A percentile compares a stretch with the other conserved stretches of the same genome.
Conservation (phyloP, 2,329 filamentous ascomycete genomes). For the Colletotrichum viniferum region DNA sequence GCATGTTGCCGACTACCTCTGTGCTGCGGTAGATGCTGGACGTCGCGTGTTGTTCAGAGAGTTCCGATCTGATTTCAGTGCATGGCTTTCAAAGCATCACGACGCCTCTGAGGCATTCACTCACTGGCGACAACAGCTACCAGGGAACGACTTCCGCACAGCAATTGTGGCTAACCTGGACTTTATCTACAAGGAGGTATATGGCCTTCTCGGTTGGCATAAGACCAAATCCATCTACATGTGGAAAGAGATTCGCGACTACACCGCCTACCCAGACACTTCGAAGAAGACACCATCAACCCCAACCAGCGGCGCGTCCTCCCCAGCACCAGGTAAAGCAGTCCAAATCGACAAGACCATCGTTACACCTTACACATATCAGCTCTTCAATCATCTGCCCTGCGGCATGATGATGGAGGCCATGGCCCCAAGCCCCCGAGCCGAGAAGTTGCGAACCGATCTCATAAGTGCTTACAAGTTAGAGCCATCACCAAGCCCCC, state of each 20-base stretch:
- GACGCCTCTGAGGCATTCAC: conserved; percentile 42
- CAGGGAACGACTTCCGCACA: conserved; percentile 64
- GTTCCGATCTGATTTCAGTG: conserved; percentile 62
- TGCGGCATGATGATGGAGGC: conserved; percentile 58
- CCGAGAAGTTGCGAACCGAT: conserved; percentile 30
- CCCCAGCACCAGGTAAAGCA: background rate
- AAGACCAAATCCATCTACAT: conserved; percentile 44
- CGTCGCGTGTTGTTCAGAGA: conserved; percentile 52
- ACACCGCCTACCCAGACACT: conserved; percentile 32
- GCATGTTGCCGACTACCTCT: conserved; percentile 72
- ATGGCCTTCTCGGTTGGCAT: conserved; percentile 46
- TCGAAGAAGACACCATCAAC: conserved; percentile 22
- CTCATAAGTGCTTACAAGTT: conserved; percentile 32
- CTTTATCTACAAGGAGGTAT: conserved; percentile 70
- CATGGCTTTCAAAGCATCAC: conserved; percentile 59
- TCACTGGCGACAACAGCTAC: conserved; percentile 58
- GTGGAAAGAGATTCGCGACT: conserved; percentile 56
- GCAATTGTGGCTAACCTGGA: conserved; percentile 62
- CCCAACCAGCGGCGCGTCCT: background rate
- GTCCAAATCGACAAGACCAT: conserved; percentile 51
- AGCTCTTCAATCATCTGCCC: conserved; percentile 67
- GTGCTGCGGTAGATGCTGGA: conserved; percentile 29
- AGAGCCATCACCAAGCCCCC: conserved; percentile 28
- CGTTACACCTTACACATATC: conserved; percentile 72
- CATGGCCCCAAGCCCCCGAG: conserved; percentile 29